Conservation (phyloP, 495 filamentous ascomycete species). For the Penicillium verhagenii region DNA sequence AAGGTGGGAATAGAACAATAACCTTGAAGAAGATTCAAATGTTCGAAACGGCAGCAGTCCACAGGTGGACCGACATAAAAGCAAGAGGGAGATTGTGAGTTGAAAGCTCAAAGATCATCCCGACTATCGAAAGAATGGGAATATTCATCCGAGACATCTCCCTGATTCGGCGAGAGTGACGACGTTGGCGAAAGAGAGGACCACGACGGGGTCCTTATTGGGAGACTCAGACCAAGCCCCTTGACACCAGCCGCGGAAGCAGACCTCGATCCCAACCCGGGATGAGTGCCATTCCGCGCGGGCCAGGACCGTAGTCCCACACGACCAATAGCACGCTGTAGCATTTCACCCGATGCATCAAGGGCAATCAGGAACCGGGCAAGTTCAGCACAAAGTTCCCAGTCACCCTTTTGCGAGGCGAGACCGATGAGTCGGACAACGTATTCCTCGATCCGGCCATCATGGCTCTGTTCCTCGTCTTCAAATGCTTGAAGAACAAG, state of each 20-base stretch:
- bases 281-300: conserved; percentile 21
- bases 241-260: conserved; percentile 33
- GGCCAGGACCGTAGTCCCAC: conserved; percentile 47
- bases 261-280: conserved; percentile 21
- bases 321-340: conserved; percentile 73
- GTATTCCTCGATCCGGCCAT: conserved; percentile 60
- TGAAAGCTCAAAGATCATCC: conserved; percentile 6
- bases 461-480: conserved; percentile 67
- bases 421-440: conserved; percentile 78
- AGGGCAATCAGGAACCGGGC: conserved; percentile 90
- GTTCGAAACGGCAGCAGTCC: background rate
- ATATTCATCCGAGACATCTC: conserved; percentile 23
- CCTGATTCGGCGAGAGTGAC: conserved; percentile 26
- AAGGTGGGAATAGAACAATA: background rate
- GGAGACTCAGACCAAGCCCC: conserved; percentile 41
- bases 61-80: background rate
- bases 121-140: conserved; percentile 15
- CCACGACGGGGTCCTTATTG: conserved; percentile 38
- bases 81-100: background rate
- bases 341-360: conserved; percentile 79
- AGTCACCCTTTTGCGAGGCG: conserved; percentile 83
- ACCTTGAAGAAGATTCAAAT: background rate
- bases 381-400: conserved; percentile 95
- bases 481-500: conserved; percentile 94
- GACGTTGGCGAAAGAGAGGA: conserved; percentile 36